Evolutionary conservation across 1,284 basidiomycete genomes (phyloP).

Genomic region (Amylostereum areolatum): DNA sequence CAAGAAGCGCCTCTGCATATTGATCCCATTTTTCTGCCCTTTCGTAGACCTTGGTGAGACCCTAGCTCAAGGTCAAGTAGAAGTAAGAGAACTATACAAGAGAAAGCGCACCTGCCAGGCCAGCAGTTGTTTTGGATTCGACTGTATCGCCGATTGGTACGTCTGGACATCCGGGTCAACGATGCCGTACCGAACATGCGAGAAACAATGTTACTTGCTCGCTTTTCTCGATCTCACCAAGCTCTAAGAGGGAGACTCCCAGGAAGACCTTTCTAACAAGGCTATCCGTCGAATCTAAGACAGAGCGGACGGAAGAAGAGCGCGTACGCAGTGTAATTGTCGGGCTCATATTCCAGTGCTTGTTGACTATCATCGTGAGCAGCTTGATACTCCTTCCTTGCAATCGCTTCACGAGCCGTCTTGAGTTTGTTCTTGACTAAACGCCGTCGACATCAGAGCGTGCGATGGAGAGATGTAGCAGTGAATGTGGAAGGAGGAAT

Average conservation of each 20-base stretch:
- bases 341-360: conserved; percentile 67
- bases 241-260: conserved; percentile 70
- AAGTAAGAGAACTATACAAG: neutral
- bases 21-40: conserved; percentile 56
- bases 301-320: neutral
- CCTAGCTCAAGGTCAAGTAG: conserved; percentile 33
- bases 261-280: conserved; percentile 72
- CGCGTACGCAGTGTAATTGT: conserved; percentile 78
- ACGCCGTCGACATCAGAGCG: conserved; percentile 21
- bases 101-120: conserved; percentile 68
- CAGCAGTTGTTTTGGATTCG: conserved; percentile 58
- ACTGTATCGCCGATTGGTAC: conserved; percentile 68
- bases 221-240: conserved; percentile 65
- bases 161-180: conserved; percentile 35
- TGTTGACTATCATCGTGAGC: conserved; percentile 64
- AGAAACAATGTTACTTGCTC: conserved; percentile 64
- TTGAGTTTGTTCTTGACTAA: conserved; percentile 75
- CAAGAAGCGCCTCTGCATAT: conserved; percentile 46
- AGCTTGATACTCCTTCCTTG: conserved; percentile 66
- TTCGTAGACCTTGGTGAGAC: conserved; percentile 72
- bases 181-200: conserved; percentile 2
- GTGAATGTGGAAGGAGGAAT: neutral
- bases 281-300: conserved; percentile 1
- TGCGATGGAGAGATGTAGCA: neutral
- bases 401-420: conserved; percentile 71